Evolutionary conservation across 331 rosid genomes (phyloP), one percentile per base, ranked within the genome.

Genomic region (Ulmus americana): DNA sequence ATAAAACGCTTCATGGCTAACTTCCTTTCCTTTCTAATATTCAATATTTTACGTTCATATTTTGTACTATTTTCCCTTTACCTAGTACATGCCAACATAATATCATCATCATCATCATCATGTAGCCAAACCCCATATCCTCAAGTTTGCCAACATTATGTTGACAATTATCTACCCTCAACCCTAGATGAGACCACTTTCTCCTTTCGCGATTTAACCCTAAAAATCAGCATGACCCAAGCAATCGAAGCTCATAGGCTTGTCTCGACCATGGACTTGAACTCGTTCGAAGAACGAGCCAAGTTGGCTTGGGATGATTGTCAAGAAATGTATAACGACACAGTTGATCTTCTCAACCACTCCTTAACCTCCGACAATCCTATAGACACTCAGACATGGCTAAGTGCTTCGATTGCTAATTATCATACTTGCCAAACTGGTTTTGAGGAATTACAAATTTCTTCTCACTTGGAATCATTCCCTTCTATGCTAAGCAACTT

Each of bases 101-200:
- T 39, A 39, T 45, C 11, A 62, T 64, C 40, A 15, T 20, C 41
- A n/a, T n/a, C 44, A 2, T 43, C 65, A 15, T 7, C 88, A 65
- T 89, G 96, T 85, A 77, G 55, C 70, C 79, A 86, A 73, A 89
- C 90, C 35, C 95, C 95, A 39, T 75, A 80, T 67, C 91, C 96
- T 38, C 63, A 56, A 39, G 84, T 80, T 0, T 86, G 96, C 70
- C 53, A 63, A 55, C 83, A 77, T 67, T 89, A 68, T 74, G 44
- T 74, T 15, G 59, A 61, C 39, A 73, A 61, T 35, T 54, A 74
- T 44, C 78, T 73, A 63, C 43, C 74, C 10, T 61, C 84, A 61
- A 61, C 76, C 63, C 71, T 39, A 7, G 69, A 74, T 41, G 55
- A 42, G 14, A 49, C 52, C 39, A 51, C 61, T 65, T 0, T 53